Evolutionary conservation across 805 yeast species (phyloP).

Genomic region (Yamadazyma endophytica): DNA sequence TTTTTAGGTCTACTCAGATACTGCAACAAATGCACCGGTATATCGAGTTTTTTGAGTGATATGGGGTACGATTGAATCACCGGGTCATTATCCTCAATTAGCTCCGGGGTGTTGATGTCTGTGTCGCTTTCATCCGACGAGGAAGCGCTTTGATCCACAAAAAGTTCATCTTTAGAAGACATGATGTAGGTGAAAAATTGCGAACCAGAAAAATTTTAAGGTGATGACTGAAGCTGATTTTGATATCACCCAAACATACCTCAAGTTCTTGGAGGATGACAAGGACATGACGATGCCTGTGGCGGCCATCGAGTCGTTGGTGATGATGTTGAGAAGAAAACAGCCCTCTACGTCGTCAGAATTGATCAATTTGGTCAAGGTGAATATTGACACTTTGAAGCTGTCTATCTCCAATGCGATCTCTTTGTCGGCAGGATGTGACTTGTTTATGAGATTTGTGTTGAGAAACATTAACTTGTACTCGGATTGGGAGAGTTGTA

Average conservation of each 20-base stretch:
- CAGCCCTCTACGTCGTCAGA: conserved; percentile 95
- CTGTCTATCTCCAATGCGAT: conserved; percentile 83
- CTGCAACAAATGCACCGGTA: conserved; percentile 35
- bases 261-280: conserved; percentile 79
- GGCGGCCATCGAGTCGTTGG: conserved; percentile 94
- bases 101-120: conserved; percentile 1
- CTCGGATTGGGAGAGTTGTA: conserved; percentile 94
- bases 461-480: conserved; percentile 81
- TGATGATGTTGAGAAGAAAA: conserved; percentile 72
- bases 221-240: conserved; percentile 34
- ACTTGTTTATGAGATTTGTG: conserved; percentile 89
- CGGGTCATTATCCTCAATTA: too few species aligned
- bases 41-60: conserved; percentile 12
- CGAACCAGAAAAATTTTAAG: conserved; percentile 1
- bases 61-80: conserved; percentile 23
- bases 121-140: neutral
- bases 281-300: conserved; percentile 99
- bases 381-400: conserved; percentile 72
- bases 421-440: conserved; percentile 96
- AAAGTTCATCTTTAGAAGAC: conserved; percentile 2
- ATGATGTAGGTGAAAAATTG: too few species aligned
- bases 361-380: conserved; percentile 73
- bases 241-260: conserved; percentile 78
- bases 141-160: neutral
- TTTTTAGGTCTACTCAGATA: conserved; percentile 52